Base-by-base conservation (phyloP, 1,139 yeast genomes). In the Lodderomyces pseudojiufengensis region DNA sequence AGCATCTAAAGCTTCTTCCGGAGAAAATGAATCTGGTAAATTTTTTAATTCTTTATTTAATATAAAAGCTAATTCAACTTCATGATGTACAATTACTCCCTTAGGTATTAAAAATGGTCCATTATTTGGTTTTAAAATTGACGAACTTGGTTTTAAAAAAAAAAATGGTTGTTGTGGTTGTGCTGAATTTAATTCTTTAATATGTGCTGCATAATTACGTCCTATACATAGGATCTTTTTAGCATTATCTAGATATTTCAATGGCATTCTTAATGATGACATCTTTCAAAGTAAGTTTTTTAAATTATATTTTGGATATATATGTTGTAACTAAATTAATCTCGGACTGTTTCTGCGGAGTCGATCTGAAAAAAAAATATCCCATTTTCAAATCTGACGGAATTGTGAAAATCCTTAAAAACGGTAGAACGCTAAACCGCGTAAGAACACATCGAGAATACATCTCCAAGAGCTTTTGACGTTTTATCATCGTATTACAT, bases 141-240 rank as follows among this genome's bases (percentile, higher is more conserved):
- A 70, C 2, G 88, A 78, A 1, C 78, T 63, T 13, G 98, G 98
- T 61, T 94, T 92, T 47, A 90, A 65, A 59, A 92, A 92, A 70
- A 84, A 92, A 50, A 92, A 90, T 7, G 98, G 98, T 49, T 78
- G 84, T 36, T 72, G 69, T 2, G 98, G 97, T 26, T 76, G 71
- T 23, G 75, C 62, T 55, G 88, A 92, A 66, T 86, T 84, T 40
- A 92, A 70, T 59, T 92, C 98, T 47, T 84, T 78, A 57, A 88
- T 85, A 52, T 92, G 98, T 28, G 95, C 97, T 5, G 87, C 95
- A 57, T 88, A 92, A 62, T 92, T 92, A 49, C 99, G 82, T 33
- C 98, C 98, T 46, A 92, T 90, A 61, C 98, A 92, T 29, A 92
- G 75, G 55, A 90, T 78, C 64, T 92, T 92, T 32, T 84, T 72